Evolutionary conservation across 345 rosid genomes (phyloP).

Genomic region (Eucalyptus guilfoylei): DNA sequence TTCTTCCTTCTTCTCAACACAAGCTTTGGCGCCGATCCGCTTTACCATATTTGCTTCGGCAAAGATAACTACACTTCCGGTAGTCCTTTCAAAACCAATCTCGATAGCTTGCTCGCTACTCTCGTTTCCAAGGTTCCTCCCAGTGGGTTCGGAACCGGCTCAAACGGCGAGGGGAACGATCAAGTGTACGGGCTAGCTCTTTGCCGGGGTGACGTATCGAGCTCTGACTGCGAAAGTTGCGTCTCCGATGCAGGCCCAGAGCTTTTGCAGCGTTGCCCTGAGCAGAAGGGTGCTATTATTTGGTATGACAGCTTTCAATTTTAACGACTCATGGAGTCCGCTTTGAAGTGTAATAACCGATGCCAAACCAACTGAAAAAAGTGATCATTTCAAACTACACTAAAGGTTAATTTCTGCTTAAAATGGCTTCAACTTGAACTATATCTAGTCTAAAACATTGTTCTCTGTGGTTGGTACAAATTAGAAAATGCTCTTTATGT

Average conservation of each 20-base stretch:
- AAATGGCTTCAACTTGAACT: neutral
- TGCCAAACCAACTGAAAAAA: neutral
- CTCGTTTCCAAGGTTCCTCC: conserved; percentile 7
- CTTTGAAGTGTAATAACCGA: neutral
- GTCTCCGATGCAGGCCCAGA: conserved; percentile 11
- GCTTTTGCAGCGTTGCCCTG: conserved; percentile 18
- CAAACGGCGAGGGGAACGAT: conserved; percentile 1
- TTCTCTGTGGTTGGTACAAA: neutral
- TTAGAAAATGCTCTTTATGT: neutral
- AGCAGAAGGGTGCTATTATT: conserved; percentile 21
- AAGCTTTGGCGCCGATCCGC: conserved; percentile 9
- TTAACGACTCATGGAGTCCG: neutral
- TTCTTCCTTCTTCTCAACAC: conserved; percentile 12
- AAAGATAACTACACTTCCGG: conserved; percentile 10
- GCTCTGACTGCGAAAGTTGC: conserved; percentile 19
- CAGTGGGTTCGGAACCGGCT: conserved; percentile 7
- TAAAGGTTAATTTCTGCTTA: neutral
- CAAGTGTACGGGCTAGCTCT: conserved; percentile 17
- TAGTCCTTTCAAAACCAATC: conserved; percentile 14
- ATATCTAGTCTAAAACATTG: neutral
- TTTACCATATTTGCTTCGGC: conserved; percentile 23
- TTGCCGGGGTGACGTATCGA: conserved; percentile 25
- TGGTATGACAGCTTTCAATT: conserved; percentile 8
- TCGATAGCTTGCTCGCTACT: neutral
- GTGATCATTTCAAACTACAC: conserved; percentile 5